These are phyloP conservation scores for Chrysanthemum lavandulifolium DNA, from an alignment of 129 eudicot species.

Conservation along the genomic window DNA sequence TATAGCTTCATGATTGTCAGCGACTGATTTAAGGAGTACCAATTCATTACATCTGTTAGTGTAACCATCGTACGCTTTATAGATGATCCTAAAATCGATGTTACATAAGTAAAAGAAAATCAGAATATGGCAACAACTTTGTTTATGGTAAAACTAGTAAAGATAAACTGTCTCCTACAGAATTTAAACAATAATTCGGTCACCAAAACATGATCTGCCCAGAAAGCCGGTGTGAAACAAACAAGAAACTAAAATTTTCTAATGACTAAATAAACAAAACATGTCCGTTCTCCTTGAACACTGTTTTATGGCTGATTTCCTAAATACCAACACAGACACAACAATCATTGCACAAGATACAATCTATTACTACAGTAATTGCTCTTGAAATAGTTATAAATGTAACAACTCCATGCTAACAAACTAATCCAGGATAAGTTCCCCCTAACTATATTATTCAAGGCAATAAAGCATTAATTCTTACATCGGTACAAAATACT, in stretches of 20 bases:
- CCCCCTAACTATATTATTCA: slow-evolving; percentile 1
- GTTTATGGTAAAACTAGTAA: neutral
- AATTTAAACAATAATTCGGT: too few species aligned
- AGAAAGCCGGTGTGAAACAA: neutral
- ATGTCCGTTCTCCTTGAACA: neutral
- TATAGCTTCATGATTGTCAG: neutral
- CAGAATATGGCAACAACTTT: neutral
- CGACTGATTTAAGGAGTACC: neutral
- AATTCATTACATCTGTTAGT: neutral
- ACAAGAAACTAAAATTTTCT: neutral
- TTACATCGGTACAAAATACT: slow-evolving; percentile 19
- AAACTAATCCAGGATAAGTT: slow-evolving; percentile 12
- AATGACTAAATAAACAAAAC: neutral
- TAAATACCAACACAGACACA: neutral
- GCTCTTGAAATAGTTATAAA: slow-evolving; percentile 3
- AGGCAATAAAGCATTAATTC: slow-evolving; percentile 9
- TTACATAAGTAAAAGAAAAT: neutral
- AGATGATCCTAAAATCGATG: neutral
- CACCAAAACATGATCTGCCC: too few species aligned
- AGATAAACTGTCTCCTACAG: too few species aligned
- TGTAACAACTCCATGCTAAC: slow-evolving; percentile 4
- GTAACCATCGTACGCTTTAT: neutral
- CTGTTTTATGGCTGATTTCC: neutral
- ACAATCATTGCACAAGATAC: neutral
- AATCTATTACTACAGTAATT: slow-evolving; percentile 7